phyloP scores from a whole-genome alignment of 2,329 filamentous ascomycete species.

The Diaporthe ampelina region DNA sequence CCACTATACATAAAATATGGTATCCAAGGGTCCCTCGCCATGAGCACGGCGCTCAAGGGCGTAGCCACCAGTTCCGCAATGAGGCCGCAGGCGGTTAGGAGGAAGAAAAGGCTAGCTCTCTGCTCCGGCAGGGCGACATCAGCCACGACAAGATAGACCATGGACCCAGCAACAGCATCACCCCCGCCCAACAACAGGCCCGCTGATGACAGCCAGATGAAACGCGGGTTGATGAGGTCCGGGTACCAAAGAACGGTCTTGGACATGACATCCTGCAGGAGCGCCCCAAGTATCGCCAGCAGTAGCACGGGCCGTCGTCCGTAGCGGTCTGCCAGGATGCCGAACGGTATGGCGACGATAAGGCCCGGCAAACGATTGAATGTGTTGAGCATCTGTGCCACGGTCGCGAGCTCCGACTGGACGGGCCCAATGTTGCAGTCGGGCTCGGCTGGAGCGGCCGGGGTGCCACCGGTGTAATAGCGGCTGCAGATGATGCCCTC shows the following conservation, averaged over 20 bases:
- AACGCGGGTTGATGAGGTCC: constrained; percentile 1
- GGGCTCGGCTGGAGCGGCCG: neutral
- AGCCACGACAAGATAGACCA: constrained; percentile 14
- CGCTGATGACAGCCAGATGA: constrained; percentile 16
- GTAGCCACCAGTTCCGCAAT: constrained; percentile 9
- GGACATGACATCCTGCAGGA: constrained; percentile 22
- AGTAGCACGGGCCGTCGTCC: constrained; percentile 17
- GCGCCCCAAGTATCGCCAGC: constrained; percentile 21
- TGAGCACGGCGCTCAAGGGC: constrained; percentile 26
- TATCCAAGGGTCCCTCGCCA: constrained; percentile 23
- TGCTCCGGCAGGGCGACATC: constrained; percentile 19
- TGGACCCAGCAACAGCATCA: constrained; percentile 15
- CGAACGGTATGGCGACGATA: constrained; percentile 13
- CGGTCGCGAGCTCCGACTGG: constrained; percentile 30
- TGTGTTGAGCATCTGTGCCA: constrained; percentile 29
- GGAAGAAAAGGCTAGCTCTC: constrained; percentile 20
- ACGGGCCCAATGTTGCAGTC: constrained; percentile 1
- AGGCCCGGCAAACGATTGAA: constrained; percentile 31
- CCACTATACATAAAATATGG: constrained; percentile 23
- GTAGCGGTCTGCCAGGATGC: constrained; percentile 23
- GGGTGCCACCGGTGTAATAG: neutral
- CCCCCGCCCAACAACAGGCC: constrained; percentile 9
- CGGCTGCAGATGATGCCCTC: constrained; percentile 27
- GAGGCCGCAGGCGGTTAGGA: constrained; percentile 16
- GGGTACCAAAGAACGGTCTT: constrained; percentile 24